Percentiles rank a stretch among this genome's conserved stretches.
phyloP scores from a whole-genome alignment of 768 basidiomycete species.

The Pseudohyphozyma bogoriensis region DNA sequence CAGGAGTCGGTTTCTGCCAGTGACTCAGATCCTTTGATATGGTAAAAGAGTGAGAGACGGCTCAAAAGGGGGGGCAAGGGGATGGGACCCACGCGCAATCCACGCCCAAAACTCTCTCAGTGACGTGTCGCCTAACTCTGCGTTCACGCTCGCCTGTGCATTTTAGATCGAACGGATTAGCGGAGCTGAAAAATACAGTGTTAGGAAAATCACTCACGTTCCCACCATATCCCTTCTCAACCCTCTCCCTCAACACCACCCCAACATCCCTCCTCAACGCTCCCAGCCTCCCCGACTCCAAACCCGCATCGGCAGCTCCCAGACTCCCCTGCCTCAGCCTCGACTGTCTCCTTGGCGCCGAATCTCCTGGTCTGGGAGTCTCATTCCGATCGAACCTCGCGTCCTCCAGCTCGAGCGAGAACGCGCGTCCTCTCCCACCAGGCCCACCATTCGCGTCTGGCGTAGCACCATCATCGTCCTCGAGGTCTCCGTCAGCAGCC shows the following conservation, averaged over 20 bases:
- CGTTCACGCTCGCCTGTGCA: slow-evolving; percentile 12
- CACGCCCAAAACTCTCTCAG: slow-evolving; percentile 24
- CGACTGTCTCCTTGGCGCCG: not conserved
- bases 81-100: slow-evolving; percentile 16
- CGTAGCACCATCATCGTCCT: not conserved
- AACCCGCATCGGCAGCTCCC: not conserved
- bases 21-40: slow-evolving; percentile 11
- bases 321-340: not conserved
- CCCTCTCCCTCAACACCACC: slow-evolving; percentile 14
- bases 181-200: no score
- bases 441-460: not conserved
- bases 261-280: slow-evolving; percentile 13
- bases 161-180: not conserved
- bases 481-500: no score
- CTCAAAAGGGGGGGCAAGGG: not conserved
- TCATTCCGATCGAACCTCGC: slow-evolving; percentile 8
- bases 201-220: not conserved
- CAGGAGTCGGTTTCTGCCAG: slow-evolving; percentile 21
- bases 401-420: not conserved
- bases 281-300: not conserved
- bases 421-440: not conserved
- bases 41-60: not conserved
- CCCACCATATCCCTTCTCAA: slow-evolving; percentile 16
- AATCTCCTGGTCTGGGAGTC: slow-evolving; percentile 11
- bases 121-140: slow-evolving; percentile 3